Evolutionary conservation across 2,329 filamentous ascomycete genomes (phyloP), one percentile per base, ranked within the genome.

Genomic region (Huntiella abstrusa): DNA sequence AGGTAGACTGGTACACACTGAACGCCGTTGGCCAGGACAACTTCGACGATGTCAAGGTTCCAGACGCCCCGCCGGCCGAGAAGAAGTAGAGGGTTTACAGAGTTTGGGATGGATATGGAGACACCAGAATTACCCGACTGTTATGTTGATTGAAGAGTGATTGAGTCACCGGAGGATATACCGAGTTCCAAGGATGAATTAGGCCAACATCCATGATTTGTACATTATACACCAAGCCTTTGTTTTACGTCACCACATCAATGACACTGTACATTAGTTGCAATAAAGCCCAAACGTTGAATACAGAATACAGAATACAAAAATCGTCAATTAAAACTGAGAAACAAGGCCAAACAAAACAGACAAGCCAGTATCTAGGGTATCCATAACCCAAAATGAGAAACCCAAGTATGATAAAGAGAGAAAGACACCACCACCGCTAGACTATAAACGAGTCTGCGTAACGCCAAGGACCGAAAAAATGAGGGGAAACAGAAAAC

Each of bases 31-130:
- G 88, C 38, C 91, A 96, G 64, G 91, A 96, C 62, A 84, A 95
- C 54, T 98, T 98, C 65, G 83, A 87, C 49, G 91, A 98, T 59
- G 87, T 96, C 55, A 79, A 85, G 59, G 80, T 96, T 34, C 91
- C 91, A 22, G 82, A 84, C 59, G 68, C 72, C 45, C 80, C 83
- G 10, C 6, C 37, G 5, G 22, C 43, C 4, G 7, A 45, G 12
- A 33, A 47, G 17, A 50, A 50, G 45, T 42, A 41, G 61, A 64
- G 43, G n/a, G 38, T 8, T 8, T 40, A 12, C 3, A 5, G 38
- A 16, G 12, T n/a, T 19, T 4, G 17, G 17, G 38, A 40, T 40
- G 17, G 12, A 40, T 16, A 40, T 8, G 11, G 22, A 5, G 38
- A 40, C 6, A 38, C 3, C 38, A 16, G 16, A 19, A 5, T 19